phyloP scores from a whole-genome alignment of 805 yeast species.

The Schizosaccharomyces japonicus region DNA sequence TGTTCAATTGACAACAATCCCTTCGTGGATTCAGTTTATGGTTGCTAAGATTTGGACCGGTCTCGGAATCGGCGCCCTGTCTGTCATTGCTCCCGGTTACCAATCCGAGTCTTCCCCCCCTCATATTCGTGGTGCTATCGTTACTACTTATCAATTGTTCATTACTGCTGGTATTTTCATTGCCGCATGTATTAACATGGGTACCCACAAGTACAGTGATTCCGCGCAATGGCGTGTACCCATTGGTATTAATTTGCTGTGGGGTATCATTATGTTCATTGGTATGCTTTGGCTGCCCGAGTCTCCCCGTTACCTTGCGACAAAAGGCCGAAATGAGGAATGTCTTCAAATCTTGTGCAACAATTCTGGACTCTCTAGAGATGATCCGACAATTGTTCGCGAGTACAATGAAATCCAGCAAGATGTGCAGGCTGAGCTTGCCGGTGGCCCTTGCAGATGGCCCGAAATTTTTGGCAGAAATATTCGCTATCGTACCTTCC shows the following conservation, averaged over 20 bases:
- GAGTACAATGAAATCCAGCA: constrained; percentile 20
- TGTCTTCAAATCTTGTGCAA: constrained; percentile 39
- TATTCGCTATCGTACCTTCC: constrained; percentile 16
- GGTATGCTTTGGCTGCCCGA: constrained; percentile 54
- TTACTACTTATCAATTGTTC: constrained; percentile 51
- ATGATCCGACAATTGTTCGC: constrained; percentile 16
- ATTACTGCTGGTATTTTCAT: constrained; percentile 46
- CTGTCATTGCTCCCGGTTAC: constrained; percentile 55
- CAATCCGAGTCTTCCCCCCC: constrained; percentile 59
- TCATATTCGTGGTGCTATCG: constrained; percentile 56
- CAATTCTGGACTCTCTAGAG: constrained; percentile 5
- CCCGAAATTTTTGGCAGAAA: constrained; percentile 24
- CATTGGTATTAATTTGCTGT: constrained; percentile 42
- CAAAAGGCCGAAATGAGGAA: constrained; percentile 28
- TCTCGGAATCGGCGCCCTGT: constrained; percentile 50
- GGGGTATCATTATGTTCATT: constrained; percentile 34
- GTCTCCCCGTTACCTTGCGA: constrained; percentile 47
- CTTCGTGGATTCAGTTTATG: constrained; percentile 17
- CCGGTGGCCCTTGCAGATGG: constrained; percentile 31
- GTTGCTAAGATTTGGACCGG: constrained; percentile 29
- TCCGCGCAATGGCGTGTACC: constrained; percentile 45
- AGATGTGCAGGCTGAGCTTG: constrained; percentile 26
- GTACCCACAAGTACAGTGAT: constrained; percentile 22
- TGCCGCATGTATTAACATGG: constrained; percentile 48
- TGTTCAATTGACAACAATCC: constrained; percentile 6